Percentiles rank a stretch among this genome's conserved stretches.
Conservation (phyloP, 176 grass and related monocot genomes). For the Bothriochloa decipiens region DNA sequence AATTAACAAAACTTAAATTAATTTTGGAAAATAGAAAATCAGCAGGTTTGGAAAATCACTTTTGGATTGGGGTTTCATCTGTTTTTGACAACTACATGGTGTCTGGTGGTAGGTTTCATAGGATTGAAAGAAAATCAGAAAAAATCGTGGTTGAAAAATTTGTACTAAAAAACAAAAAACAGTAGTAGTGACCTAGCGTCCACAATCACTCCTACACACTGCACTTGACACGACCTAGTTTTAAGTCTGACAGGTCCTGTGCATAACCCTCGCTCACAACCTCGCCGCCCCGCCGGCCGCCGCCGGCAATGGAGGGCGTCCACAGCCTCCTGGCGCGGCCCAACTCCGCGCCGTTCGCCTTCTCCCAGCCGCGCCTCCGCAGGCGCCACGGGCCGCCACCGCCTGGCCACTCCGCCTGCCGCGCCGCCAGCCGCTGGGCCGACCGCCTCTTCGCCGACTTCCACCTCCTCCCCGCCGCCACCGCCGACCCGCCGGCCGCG, state of each 20-base stretch:
- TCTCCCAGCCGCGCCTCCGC: constrained; percentile 4
- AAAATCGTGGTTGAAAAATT: no score
- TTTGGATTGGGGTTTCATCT: no score
- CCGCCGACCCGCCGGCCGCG: constrained; percentile 32
- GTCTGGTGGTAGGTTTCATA: no score
- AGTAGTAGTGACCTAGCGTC: no score
- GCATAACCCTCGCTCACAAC: constrained; percentile 9
- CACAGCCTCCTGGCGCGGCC: constrained; percentile 48
- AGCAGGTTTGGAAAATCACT: no score
- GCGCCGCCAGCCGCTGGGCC: constrained; percentile 84
- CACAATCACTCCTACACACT: no score
- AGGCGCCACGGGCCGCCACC: neutral
- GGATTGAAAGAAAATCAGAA: no score
- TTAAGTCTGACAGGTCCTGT: neutral
- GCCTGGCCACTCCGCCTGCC: constrained; percentile 44
- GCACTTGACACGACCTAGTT: no score
- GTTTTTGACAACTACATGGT: no score
- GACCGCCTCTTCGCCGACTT: constrained; percentile 93
- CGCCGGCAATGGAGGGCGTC: constrained; percentile 55
- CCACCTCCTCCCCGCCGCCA: constrained; percentile 61
- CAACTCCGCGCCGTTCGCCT: constrained; percentile 52
- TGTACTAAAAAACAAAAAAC: no score
- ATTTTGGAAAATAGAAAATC: no score
- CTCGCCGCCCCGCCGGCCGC: neutral
- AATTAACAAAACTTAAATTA: no score